Conservation (phyloP, 2,329 filamentous ascomycete genomes). For the Cladosporium sp. region DNA sequence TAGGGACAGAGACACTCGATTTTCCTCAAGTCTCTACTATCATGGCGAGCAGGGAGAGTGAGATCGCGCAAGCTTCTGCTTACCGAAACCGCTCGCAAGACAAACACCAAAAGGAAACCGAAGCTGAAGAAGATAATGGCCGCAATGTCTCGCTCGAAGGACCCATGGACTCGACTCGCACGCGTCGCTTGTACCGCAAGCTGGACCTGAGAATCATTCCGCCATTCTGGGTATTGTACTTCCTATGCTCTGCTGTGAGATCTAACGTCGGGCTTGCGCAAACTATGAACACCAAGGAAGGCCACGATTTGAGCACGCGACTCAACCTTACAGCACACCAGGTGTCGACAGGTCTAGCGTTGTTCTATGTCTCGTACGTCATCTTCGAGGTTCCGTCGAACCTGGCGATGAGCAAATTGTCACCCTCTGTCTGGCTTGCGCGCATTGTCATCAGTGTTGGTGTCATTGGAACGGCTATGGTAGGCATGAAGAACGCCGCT, state of each 20-base stretch:
- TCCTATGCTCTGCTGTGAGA: constrained; percentile 84
- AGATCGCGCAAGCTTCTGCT: background rate
- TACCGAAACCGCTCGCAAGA: background rate
- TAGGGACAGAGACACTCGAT: background rate
- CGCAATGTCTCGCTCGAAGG: constrained; percentile 12
- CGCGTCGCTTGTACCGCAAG: constrained; percentile 13
- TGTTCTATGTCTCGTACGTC: constrained; percentile 92
- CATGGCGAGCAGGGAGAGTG: background rate
- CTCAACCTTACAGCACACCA: constrained; percentile 69
- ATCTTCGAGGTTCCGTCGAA: constrained; percentile 87
- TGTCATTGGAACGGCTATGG: constrained; percentile 76
- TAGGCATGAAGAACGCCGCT: constrained; percentile 76
- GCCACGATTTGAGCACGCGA: constrained; percentile 71
- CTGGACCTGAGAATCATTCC: constrained; percentile 30
- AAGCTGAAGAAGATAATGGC: constrained; percentile 5
- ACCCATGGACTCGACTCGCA: constrained; percentile 12
- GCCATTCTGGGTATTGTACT: constrained; percentile 89
- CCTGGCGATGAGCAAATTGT: constrained; percentile 78
- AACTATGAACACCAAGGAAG: constrained; percentile 73
- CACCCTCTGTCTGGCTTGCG: constrained; percentile 86
- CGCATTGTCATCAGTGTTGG: constrained; percentile 85
- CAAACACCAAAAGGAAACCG: constrained; percentile 12
- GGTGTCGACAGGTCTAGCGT: constrained; percentile 75
- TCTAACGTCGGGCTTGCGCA: constrained; percentile 92
- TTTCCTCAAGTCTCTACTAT: background rate